Conservation (phyloP, 1,284 basidiomycete genomes). For the Sphaerobolus stellatus region DNA sequence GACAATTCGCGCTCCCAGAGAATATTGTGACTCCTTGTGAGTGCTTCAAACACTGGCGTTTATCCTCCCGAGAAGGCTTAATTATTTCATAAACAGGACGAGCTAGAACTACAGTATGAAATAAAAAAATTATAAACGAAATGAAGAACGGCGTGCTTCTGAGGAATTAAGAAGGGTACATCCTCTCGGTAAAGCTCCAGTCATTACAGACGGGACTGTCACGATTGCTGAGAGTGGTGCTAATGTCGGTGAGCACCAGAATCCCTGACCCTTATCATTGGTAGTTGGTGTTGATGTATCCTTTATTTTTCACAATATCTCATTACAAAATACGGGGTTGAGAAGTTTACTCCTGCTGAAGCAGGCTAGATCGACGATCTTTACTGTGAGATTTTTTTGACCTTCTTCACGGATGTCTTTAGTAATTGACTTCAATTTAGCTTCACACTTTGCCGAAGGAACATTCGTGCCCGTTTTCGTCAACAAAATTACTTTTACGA, state of each 20-base stretch:
- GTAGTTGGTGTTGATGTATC: not conserved
- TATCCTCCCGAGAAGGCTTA: too few species aligned
- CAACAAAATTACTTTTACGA: slow-evolving; percentile 33
- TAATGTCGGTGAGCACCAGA: slow-evolving; percentile 40
- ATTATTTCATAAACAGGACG: too few species aligned
- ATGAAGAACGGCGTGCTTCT: slow-evolving; percentile 37
- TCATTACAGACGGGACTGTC: slow-evolving; percentile 46
- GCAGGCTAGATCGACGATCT: slow-evolving; percentile 39
- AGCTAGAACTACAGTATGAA: slow-evolving; percentile 48
- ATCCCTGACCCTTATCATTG: not conserved
- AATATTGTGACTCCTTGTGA: too few species aligned
- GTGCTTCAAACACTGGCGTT: too few species aligned
- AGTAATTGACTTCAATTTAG: slow-evolving; percentile 17
- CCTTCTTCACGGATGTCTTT: slow-evolving; percentile 4
- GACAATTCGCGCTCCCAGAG: too few species aligned
- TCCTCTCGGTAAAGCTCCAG: slow-evolving; percentile 47
- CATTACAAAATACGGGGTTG: slow-evolving; percentile 44
- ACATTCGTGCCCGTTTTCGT: slow-evolving; percentile 40
- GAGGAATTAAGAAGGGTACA: slow-evolving; percentile 40
- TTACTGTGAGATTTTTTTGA: slow-evolving; percentile 35
- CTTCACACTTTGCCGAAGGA: slow-evolving; percentile 41
- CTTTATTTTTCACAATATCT: slow-evolving; percentile 37
- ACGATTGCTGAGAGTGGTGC: slow-evolving; percentile 49
- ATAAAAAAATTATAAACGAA: slow-evolving; percentile 48
- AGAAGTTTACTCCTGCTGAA: slow-evolving; percentile 36